A percentile compares a stretch with the other conserved stretches of the same genome.
Conservation (phyloP, 2,329 filamentous ascomycete species). For the Sodiomyces alkalinus region DNA sequence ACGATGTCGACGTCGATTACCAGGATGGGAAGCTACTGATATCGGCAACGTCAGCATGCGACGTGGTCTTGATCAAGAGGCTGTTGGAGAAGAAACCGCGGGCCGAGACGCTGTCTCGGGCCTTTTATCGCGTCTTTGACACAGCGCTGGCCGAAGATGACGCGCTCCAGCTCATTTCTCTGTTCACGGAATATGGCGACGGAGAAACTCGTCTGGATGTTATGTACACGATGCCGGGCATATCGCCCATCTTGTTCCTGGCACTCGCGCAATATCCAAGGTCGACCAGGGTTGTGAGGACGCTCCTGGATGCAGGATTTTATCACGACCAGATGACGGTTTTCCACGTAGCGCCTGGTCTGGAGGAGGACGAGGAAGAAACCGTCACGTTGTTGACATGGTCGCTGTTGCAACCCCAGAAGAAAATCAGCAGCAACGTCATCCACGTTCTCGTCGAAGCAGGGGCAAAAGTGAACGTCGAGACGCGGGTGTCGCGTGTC, state of each 20-base stretch:
- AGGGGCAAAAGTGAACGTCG: slow-evolving; percentile 41
- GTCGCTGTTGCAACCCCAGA: slow-evolving; percentile 47
- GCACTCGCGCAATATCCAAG: slow-evolving; percentile 40
- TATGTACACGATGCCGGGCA: slow-evolving; percentile 25
- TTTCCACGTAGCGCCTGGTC: slow-evolving; percentile 25
- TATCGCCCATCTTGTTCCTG: slow-evolving; percentile 32
- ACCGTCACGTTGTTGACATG: slow-evolving; percentile 42
- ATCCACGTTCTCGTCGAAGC: slow-evolving; percentile 40
- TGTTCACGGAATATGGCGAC: slow-evolving; percentile 35
- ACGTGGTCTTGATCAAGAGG: slow-evolving; percentile 30
- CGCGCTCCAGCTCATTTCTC: slow-evolving; percentile 30
- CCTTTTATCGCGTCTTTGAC: slow-evolving; percentile 42
- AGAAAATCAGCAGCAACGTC: slow-evolving; percentile 41
- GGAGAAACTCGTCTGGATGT: slow-evolving; percentile 34
- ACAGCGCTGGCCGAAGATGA: slow-evolving; percentile 32
- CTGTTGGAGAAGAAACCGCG: slow-evolving; percentile 35
- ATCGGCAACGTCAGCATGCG: slow-evolving; percentile 35
- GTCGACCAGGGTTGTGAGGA: slow-evolving; percentile 33
- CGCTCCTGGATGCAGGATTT: slow-evolving; percentile 40
- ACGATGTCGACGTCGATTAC: slow-evolving; percentile 31
- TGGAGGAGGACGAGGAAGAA: slow-evolving; percentile 36
- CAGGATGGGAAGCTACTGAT: slow-evolving; percentile 34
- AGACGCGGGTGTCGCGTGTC: slow-evolving; percentile 32
- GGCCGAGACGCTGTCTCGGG: slow-evolving; percentile 31
- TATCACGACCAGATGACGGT: slow-evolving; percentile 40